Conservation (phyloP, 768 basidiomycete genomes). For the Lactarius indigo region DNA sequence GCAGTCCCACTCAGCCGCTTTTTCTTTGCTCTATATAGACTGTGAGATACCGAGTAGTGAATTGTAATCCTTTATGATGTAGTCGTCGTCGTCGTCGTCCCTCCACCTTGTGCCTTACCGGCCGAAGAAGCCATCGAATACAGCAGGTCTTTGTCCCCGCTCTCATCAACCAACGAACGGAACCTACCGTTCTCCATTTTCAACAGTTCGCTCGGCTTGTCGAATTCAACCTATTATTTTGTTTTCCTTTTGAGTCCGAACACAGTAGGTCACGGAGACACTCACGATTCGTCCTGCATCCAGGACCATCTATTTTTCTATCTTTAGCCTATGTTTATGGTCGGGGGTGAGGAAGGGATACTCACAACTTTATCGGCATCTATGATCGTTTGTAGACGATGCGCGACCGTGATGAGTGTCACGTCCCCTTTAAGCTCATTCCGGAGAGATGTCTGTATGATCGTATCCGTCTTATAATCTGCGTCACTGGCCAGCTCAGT, state of each 20-base stretch:
- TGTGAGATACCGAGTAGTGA: too few species aligned
- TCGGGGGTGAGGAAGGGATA: background rate
- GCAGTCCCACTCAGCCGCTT: background rate
- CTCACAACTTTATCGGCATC: conserved; percentile 57
- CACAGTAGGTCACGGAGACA: background rate
- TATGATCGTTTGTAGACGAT: conserved; percentile 57
- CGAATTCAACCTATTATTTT: conserved; percentile 40
- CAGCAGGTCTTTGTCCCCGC: conserved; percentile 37
- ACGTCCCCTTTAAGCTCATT: conserved; percentile 40
- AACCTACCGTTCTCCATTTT: conserved; percentile 35
- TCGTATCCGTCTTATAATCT: conserved; percentile 55
- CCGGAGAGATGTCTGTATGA: conserved; percentile 56
- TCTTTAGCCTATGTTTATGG: too few species aligned
- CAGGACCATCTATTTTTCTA: conserved; percentile 37
- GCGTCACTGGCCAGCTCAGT: background rate
- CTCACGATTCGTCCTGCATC: conserved; percentile 41
- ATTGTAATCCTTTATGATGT: too few species aligned
- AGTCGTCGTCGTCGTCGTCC: too few species aligned
- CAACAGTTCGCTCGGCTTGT: conserved; percentile 41
- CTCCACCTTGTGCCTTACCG: too few species aligned
- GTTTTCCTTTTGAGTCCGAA: background rate
- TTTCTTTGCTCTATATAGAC: too few species aligned
- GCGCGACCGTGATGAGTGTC: conserved; percentile 57
- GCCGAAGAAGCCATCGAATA: conserved; percentile 29
- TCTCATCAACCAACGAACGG: conserved; percentile 38